Base-by-base conservation (phyloP, 495 filamentous ascomycete genomes). In the Daldinia decipiens region DNA sequence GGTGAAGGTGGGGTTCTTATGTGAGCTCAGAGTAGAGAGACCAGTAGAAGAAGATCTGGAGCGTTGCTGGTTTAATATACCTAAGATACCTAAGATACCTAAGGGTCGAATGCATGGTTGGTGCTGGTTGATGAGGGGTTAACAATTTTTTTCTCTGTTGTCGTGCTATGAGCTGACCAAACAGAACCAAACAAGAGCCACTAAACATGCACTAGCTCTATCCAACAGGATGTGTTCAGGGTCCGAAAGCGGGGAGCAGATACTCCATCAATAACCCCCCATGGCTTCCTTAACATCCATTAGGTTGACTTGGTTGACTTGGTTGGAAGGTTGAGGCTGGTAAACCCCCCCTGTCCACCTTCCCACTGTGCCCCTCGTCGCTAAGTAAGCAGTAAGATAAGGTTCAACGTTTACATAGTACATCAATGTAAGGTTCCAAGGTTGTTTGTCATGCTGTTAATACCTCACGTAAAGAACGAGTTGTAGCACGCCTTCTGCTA, bases 171-270 rank as follows among this genome's bases (percentile, higher is more conserved):
- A 77, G 74, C 62, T 62, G 70, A 62, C 50, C 68, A 67, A 53
- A 53, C 50, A 53, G 50, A 53, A 31, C 50, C 50, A 27, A 53
- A 39, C 45, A 54, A 51, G 55, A 61, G 53, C 34, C 59, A 61
- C 45, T 40, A 27, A 64, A 56, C 5, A 53, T n/a, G n/a, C 58
- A 32, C 43, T 47, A 47, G 43, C 43, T 47, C 43, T 47, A 47
- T 47, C 19, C 9, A 47, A 40, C 26, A 39, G 45, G 32, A 52
- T 60, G 21, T 51, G 57, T 45, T 63, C 63, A 67, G 68, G 63
- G 73, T 77, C 75, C 75, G 75, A 77, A 74, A 77, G 75, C 73
- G 75, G 75, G 73, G 73, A 61, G 43, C 43, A 61, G 57, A 71
- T 70, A 67, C 58, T 66, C 56, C 71, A 55, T 43, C 19, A 13